Base-by-base conservation (phyloP, 352 stramenopile genomes). In the Phytophthora vignae region DNA sequence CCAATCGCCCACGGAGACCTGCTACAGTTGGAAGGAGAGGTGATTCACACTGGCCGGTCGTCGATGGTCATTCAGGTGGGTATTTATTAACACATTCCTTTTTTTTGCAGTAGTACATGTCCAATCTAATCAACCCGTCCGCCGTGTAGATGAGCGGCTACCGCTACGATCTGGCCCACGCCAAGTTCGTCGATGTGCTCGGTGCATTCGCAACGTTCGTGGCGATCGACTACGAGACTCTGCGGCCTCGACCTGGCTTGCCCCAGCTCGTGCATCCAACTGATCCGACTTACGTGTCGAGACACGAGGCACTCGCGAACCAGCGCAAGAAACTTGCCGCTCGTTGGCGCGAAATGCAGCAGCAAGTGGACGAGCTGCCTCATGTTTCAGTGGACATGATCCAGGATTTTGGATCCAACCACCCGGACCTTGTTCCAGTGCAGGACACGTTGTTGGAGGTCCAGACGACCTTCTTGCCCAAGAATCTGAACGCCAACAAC, bases 401-500 rank as follows among this genome's bases (percentile, higher is more conserved):
- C 42, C 69, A 84, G 14, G 64, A 87, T 31, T 69, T 59, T 38
- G 56, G 74, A 17, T 78, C 77, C 19, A 49, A 71, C 3, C 56
- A 68, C 64, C 64, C 59, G 36, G 73, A 83, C 29, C 79, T 85
- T 21, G 79, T 90, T 42, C 55, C 84, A 2, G 77, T 91, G 22
- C 72, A 72, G 1, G 78, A 88, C 27, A 91, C 82, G 59, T 60
- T 88, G 60, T 75, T 91, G 17, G 82, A 92, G 33, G 71, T 92
- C 33, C 82, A 90, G 50, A 90, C 88, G 66, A 87, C 77, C 31
- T 92, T 92, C 61, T 40, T 92, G 66, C 84, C 84, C 36, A 92
- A 90, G 72, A 80, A 92, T 61, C 50, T 90, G 29, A 92, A 92
- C 65, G 77, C 72, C 56, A 91, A 91, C 77, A 83, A 90, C 68